Evolutionary conservation across 331 rosid genomes (phyloP).

Genomic region (Telfairia occidentalis): DNA sequence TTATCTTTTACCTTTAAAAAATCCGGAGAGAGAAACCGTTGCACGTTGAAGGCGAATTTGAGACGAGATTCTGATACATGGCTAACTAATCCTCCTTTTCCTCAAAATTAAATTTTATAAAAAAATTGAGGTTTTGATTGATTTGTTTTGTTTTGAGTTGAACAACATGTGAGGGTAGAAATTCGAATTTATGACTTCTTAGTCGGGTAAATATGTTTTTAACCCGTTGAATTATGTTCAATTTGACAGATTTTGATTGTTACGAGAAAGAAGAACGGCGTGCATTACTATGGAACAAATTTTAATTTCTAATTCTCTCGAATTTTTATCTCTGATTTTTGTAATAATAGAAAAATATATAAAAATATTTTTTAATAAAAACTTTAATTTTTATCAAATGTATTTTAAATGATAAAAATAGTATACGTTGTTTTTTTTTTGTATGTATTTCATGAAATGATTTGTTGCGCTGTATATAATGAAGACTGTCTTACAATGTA

Average conservation of each 20-base stretch:
- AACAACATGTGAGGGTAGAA: too few relatives aligned
- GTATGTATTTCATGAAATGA: not conserved
- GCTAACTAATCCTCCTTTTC: constrained; percentile 1
- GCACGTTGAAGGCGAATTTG: constrained; percentile 6
- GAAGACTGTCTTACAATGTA: not conserved
- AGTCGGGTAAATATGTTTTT: too few relatives aligned
- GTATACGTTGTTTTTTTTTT: not conserved
- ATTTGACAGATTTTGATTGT: not conserved
- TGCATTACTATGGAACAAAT: not conserved
- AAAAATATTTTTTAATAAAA: not conserved
- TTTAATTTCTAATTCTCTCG: not conserved
- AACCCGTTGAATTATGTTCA: too few relatives aligned
- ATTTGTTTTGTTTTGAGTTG: too few relatives aligned
- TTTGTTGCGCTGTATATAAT: not conserved
- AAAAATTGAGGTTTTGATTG: not conserved
- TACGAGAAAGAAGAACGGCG: not conserved
- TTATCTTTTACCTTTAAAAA: constrained; percentile 8
- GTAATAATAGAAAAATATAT: not conserved
- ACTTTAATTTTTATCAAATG: not conserved
- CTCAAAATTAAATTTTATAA: not conserved
- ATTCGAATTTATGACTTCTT: too few relatives aligned
- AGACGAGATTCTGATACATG: not conserved
- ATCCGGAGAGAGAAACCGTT: constrained; percentile 9
- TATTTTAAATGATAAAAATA: not conserved
- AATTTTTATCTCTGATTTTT: not conserved